Evolutionary conservation across 345 rosid species (phyloP).

Genomic region (Linum tenue): DNA sequence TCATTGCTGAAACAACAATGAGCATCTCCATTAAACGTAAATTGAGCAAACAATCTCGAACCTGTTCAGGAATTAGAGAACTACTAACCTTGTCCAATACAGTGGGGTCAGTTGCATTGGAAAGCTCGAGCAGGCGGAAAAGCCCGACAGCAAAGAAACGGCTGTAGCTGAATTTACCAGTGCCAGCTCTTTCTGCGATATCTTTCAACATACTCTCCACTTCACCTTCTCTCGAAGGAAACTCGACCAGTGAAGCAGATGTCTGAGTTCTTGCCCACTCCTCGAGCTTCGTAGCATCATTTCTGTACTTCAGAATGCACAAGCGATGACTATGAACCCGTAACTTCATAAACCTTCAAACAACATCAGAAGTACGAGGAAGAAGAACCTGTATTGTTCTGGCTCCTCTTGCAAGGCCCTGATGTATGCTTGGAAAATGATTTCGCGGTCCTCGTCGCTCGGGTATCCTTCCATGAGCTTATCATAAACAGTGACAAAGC

Average conservation of each 20-base stretch:
- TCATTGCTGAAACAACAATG: too few species aligned
- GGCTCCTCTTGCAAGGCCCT: slow-evolving; percentile 84
- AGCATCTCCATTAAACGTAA: too few species aligned
- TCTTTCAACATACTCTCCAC: slow-evolving; percentile 66
- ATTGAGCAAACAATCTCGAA: too few species aligned
- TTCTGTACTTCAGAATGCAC: slow-evolving; percentile 29
- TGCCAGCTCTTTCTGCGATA: slow-evolving; percentile 69
- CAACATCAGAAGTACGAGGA: background rate
- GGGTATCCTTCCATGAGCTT: slow-evolving; percentile 99
- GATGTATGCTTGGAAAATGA: slow-evolving; percentile 75
- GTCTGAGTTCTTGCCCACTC: slow-evolving; percentile 81
- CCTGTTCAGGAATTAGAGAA: background rate
- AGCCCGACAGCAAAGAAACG: slow-evolving; percentile 96
- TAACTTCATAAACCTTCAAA: background rate
- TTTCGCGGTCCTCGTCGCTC: slow-evolving; percentile 77
- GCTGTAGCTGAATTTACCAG: slow-evolving; percentile 81
- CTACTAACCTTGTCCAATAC: slow-evolving; percentile 64
- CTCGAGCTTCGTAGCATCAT: slow-evolving; percentile 81
- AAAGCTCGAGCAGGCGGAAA: slow-evolving; percentile 93
- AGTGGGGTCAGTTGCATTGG: slow-evolving; percentile 77
- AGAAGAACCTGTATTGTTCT: slow-evolving; percentile 64
- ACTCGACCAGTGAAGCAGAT: slow-evolving; percentile 58
- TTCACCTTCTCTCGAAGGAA: slow-evolving; percentile 72
- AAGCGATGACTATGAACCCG: background rate
- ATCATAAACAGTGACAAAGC: slow-evolving; percentile 89